Conservation (phyloP, 345 rosid genomes). For the Cardamine resedifolia region DNA sequence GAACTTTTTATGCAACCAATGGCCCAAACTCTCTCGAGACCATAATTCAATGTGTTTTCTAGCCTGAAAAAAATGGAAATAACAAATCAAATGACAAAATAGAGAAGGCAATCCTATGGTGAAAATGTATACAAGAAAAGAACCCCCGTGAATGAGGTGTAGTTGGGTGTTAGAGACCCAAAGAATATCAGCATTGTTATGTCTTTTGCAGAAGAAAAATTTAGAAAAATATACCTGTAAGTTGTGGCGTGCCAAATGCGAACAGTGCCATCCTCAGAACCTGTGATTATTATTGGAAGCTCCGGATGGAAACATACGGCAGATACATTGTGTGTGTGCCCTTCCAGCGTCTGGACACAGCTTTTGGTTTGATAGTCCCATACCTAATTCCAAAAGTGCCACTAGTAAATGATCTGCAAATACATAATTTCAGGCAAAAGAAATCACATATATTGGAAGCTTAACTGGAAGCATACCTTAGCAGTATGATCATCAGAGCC, state of each 20-base stretch:
- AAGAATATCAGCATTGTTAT: conserved; percentile 15
- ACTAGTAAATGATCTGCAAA: conserved; percentile 21
- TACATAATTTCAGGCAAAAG: not conserved
- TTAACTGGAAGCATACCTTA: conserved; percentile 49
- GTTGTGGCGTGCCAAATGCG: conserved; percentile 80
- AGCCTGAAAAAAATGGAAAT: conserved; percentile 52
- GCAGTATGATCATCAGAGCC: conserved; percentile 97
- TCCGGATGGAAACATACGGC: conserved; percentile 83
- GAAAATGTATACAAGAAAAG: conserved; percentile 11
- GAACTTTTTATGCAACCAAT: conserved; percentile 83
- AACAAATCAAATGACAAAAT: not conserved
- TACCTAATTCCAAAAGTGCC: conserved; percentile 44
- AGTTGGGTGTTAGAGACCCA: conserved; percentile 2
- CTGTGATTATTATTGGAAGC: conserved; percentile 75
- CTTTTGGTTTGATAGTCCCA: conserved; percentile 90
- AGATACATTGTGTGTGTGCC: conserved; percentile 81
- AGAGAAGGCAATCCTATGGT: not conserved
- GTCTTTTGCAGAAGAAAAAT: not conserved
- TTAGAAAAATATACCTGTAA: conserved; percentile 48
- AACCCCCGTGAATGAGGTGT: not conserved
- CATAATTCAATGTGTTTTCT: conserved; percentile 67
- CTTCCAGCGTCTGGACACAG: conserved; percentile 80
- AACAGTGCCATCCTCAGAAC: conserved; percentile 82
- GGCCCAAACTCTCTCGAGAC: conserved; percentile 98
- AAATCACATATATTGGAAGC: conserved; percentile 12